These are phyloP conservation scores for Apophysomyces ossiformis DNA, from an alignment of 371 early-diverging fungal genomes.

Conservation along the genomic window DNA sequence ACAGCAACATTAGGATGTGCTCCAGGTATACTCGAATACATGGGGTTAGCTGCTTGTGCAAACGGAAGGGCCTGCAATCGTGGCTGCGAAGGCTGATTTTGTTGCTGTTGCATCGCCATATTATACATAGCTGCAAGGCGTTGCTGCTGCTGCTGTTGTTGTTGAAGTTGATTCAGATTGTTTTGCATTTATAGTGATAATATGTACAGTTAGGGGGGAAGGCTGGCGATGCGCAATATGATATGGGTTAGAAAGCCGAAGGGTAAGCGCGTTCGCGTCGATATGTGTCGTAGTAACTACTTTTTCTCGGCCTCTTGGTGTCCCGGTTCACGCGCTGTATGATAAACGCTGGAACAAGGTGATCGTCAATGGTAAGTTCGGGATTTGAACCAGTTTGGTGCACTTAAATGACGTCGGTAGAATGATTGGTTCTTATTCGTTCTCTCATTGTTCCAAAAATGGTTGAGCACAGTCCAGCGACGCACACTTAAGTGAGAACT, in stretches of 20 bases:
- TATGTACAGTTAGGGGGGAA: slow-evolving; percentile 7
- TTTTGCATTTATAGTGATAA: slow-evolving; percentile 16
- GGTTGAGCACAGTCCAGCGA: too few species aligned
- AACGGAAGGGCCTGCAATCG: slow-evolving; percentile 11
- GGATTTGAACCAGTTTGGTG: too few species aligned
- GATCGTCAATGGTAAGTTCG: background rate
- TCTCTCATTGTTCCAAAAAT: too few species aligned
- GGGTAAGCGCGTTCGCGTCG: slow-evolving; percentile 2
- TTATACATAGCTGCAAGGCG: slow-evolving; percentile 30
- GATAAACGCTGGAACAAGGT: background rate
- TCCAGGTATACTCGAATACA: slow-evolving; percentile 10
- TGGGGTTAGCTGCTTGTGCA: slow-evolving; percentile 9
- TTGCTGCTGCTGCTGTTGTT: slow-evolving; percentile 24
- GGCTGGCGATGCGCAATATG: background rate
- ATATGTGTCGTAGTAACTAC: background rate
- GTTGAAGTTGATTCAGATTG: slow-evolving; percentile 28
- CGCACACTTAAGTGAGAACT: too few species aligned
- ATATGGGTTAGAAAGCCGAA: background rate
- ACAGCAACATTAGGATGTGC: background rate
- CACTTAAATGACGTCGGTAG: too few species aligned
- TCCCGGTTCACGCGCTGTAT: background rate
- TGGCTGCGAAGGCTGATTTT: slow-evolving; percentile 12
- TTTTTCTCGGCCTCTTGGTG: background rate
- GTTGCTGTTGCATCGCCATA: slow-evolving; percentile 25
- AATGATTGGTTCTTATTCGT: too few species aligned